These are phyloP conservation scores for Gymnopus androsaceus DNA, from an alignment of 1,284 basidiomycete genomes.

Conservation along the genomic window DNA sequence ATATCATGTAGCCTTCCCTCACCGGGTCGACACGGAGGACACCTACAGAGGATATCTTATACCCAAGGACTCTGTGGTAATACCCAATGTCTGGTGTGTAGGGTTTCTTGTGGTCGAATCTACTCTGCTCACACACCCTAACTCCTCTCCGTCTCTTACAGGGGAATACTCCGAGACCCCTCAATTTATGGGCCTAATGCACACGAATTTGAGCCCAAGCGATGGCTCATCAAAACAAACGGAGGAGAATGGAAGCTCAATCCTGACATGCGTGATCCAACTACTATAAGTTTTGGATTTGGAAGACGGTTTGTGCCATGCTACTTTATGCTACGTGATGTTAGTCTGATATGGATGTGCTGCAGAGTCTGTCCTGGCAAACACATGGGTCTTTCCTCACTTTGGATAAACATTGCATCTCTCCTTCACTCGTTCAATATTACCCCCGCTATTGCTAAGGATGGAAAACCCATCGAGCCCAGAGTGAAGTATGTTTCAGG, in stretches of 20 bases:
- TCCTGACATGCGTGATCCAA: conserved; percentile 1
- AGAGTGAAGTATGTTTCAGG: conserved; percentile 4
- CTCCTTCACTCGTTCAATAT: conserved; percentile 13
- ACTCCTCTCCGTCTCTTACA: too few relatives aligned
- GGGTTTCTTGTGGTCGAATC: not conserved
- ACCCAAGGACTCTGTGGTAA: conserved; percentile 4
- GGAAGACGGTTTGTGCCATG: conserved; percentile 3
- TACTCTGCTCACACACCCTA: too few relatives aligned
- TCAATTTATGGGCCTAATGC: not conserved
- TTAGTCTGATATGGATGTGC: not conserved
- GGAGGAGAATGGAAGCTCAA: not conserved
- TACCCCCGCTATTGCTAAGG: conserved; percentile 1
- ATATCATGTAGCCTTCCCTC: conserved; percentile 5
- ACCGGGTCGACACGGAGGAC: conserved; percentile 8
- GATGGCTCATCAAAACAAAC: not conserved
- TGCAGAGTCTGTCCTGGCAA: conserved; percentile 12
- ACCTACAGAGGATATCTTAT: conserved; percentile 13
- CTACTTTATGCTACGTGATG: not conserved
- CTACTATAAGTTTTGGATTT: conserved; percentile 11
- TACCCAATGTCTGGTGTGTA: conserved; percentile 13
- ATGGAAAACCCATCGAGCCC: conserved; percentile 10
- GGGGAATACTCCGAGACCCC: conserved; percentile 15
- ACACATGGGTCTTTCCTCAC: conserved; percentile 8
- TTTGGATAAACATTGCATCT: conserved; percentile 9
- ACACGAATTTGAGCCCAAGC: not conserved